Percentiles rank a stretch among this genome's conserved stretches.
Conservation (phyloP, 1,284 basidiomycete genomes). For the Moesziomyces globuligerus region DNA sequence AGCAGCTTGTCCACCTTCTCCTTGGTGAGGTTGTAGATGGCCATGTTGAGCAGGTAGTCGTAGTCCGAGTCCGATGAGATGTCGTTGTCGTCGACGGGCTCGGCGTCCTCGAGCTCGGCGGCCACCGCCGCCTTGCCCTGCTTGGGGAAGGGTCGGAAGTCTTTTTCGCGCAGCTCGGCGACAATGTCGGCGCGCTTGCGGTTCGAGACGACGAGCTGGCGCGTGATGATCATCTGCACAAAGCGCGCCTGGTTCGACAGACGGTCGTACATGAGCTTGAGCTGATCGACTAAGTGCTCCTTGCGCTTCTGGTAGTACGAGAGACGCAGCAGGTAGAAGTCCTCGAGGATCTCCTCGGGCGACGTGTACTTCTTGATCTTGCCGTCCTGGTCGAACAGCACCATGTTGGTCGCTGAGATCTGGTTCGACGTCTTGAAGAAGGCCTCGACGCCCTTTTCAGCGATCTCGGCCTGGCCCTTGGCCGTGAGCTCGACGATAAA, state of each 20-base stretch:
- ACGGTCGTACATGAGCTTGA: constrained; percentile 84
- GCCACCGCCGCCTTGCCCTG: constrained; percentile 77
- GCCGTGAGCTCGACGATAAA: constrained; percentile 85
- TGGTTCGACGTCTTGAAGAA: constrained; percentile 89
- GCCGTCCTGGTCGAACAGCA: constrained; percentile 93
- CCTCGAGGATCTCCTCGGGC: constrained; percentile 90
- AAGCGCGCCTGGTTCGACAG: constrained; percentile 96
- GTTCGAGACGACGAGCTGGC: constrained; percentile 87
- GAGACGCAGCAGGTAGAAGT: constrained; percentile 90
- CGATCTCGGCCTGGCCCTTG: constrained; percentile 85
- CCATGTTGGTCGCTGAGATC: constrained; percentile 94
- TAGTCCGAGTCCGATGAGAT: constrained; percentile 77
- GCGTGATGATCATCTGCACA: constrained; percentile 93
- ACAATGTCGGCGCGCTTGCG: constrained; percentile 90
- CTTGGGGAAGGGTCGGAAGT: constrained; percentile 88
- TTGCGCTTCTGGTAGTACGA: constrained; percentile 89
- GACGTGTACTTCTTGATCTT: constrained; percentile 94
- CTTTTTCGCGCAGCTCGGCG: constrained; percentile 78
- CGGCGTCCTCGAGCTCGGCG: constrained; percentile 72
- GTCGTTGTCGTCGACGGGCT: constrained; percentile 73
- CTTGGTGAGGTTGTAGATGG: constrained; percentile 91
- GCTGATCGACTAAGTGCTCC: constrained; percentile 79
- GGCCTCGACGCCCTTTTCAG: constrained; percentile 86
- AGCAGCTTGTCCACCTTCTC: constrained; percentile 92
- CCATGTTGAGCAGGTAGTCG: constrained; percentile 95